These are phyloP conservation scores for Mucor circinelloides DNA, from an alignment of 371 early-diverging fungal genomes.

Conservation along the genomic window DNA sequence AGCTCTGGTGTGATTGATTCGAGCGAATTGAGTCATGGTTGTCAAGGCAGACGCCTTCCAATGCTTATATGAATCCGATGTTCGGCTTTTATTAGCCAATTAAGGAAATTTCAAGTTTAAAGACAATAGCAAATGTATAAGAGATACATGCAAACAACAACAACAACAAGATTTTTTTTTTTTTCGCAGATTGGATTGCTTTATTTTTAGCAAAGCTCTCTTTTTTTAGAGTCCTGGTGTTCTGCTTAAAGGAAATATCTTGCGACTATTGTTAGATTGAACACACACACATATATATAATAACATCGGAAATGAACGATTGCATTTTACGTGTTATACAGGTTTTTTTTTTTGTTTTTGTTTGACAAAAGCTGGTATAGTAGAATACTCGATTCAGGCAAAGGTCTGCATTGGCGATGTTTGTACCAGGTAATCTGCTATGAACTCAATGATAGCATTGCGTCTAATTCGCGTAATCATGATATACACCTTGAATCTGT, in stretches of 20 bases:
- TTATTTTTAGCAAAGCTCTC: constrained; percentile 3
- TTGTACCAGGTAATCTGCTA: background rate
- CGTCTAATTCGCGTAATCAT: background rate
- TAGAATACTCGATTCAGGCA: no score
- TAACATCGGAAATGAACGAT: background rate
- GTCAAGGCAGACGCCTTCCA: background rate
- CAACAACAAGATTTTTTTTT: background rate
- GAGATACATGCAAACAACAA: background rate
- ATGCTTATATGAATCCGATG: background rate
- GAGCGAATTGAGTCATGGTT: background rate
- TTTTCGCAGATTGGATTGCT: background rate
- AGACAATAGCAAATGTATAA: background rate
- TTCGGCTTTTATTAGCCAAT: background rate
- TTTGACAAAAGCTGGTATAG: no score
- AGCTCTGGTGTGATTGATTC: no score
- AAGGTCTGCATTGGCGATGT: background rate
- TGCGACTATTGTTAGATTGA: constrained; percentile 11
- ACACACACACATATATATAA: background rate
- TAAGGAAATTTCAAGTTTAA: background rate
- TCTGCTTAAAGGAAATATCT: constrained; percentile 9
- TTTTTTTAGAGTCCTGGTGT: constrained; percentile 9
- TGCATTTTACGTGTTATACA: background rate
- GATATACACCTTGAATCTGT: background rate
- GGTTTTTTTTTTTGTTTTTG: background rate
- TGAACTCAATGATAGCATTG: background rate